A percentile compares a stretch with the other conserved stretches of the same genome.
Conservation (phyloP, 179 eudicot genomes). For the Camellia oleifera region DNA sequence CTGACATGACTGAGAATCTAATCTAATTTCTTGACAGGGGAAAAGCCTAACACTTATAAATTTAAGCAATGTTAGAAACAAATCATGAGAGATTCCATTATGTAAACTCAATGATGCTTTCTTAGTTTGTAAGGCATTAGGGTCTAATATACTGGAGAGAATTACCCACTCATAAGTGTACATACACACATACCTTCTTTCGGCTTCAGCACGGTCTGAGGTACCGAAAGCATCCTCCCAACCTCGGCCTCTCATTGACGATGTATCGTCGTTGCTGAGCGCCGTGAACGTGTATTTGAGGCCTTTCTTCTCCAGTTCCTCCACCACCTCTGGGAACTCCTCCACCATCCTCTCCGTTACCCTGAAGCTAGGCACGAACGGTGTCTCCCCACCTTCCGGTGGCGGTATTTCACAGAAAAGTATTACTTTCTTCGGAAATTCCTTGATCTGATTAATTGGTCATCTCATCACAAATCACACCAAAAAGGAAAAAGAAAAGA, state of each 20-base stretch:
- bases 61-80: too few species aligned
- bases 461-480: neutral
- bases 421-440: constrained; percentile 39
- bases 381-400: constrained; percentile 48
- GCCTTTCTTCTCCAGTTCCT: constrained; percentile 39
- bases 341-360: constrained; percentile 40
- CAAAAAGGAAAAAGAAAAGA: neutral
- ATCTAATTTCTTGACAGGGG: too few species aligned
- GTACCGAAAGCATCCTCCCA: constrained; percentile 46
- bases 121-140: too few species aligned
- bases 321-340: constrained; percentile 42
- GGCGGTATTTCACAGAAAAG: constrained; percentile 48
- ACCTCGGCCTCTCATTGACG: constrained; percentile 42
- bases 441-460: constrained; percentile 23
- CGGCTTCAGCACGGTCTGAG: constrained; percentile 39
- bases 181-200: constrained; percentile 25
- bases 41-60: too few species aligned
- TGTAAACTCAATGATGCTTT: too few species aligned
- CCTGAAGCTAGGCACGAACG: constrained; percentile 43
- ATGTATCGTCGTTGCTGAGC: constrained; percentile 23
- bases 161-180: too few species aligned
- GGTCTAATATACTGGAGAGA: too few species aligned
- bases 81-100: too few species aligned
- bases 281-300: constrained; percentile 36
- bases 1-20: too few species aligned